phyloP scores from a whole-genome alignment of 139 green algal genomes.

The Volvox africanus region DNA sequence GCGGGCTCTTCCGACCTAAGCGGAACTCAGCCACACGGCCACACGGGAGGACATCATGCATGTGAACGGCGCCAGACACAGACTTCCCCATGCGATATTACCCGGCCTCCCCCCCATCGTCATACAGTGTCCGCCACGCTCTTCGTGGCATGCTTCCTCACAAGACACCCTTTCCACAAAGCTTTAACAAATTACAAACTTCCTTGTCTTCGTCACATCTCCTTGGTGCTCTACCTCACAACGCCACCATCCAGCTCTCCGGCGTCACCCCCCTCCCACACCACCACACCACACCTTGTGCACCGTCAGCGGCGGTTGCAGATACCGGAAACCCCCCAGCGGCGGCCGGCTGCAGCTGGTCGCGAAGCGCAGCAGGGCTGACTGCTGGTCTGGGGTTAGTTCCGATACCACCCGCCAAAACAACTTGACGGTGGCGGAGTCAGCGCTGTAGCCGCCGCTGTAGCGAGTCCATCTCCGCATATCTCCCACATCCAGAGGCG shows the following conservation, averaged over 20 bases:
- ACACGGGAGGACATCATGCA: too few species aligned
- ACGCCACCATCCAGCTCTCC: background rate
- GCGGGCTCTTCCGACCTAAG: too few species aligned
- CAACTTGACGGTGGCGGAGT: constrained; percentile 75
- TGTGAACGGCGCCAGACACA: too few species aligned
- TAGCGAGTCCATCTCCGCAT: constrained; percentile 74
- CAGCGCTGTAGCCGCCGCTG: constrained; percentile 66
- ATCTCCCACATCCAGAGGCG: constrained; percentile 80
- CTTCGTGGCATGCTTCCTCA: too few species aligned
- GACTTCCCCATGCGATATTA: too few species aligned
- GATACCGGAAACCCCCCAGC: constrained; percentile 90
- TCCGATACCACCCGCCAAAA: constrained; percentile 88
- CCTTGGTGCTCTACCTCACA: background rate
- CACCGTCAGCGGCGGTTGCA: constrained; percentile 90
- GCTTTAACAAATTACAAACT: background rate
- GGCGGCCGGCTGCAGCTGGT: constrained; percentile 88
- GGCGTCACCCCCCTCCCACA: background rate
- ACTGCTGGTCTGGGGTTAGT: constrained; percentile 64
- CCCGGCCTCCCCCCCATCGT: too few species aligned
- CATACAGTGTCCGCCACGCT: too few species aligned
- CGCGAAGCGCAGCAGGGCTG: constrained; percentile 88
- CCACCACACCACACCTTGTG: constrained; percentile 72
- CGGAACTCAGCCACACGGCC: too few species aligned
- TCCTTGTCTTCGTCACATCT: background rate
- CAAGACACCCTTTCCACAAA: background rate